These are phyloP conservation scores for Neoboletus subvelutipes DNA, from an alignment of 768 basidiomycete genomes.

Conservation along the genomic window DNA sequence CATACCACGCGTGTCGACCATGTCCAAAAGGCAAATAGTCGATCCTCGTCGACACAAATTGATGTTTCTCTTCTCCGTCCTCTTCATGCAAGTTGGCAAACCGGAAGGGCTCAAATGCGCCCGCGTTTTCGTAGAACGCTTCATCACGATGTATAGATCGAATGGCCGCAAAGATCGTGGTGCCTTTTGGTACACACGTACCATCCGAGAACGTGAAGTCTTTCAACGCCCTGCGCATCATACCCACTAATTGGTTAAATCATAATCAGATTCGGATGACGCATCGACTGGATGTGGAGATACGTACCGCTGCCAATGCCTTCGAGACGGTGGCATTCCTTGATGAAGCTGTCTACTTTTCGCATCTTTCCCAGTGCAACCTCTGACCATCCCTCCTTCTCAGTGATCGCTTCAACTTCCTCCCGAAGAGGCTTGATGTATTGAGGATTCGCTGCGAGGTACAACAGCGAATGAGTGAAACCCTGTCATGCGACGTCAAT, in stretches of 20 bases:
- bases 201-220: constrained; percentile 40
- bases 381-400: constrained; percentile 6
- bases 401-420: neutral
- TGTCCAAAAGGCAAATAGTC: constrained; percentile 34
- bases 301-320: constrained; percentile 23
- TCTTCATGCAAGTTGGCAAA: constrained; percentile 11
- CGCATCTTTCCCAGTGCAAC: constrained; percentile 29
- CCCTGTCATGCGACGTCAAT: constrained; percentile 17
- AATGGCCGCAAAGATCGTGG: constrained; percentile 20
- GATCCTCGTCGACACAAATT: constrained; percentile 33
- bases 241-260: constrained; percentile 29
- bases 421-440: constrained; percentile 36
- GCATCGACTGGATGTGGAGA: neutral
- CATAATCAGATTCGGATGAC: neutral
- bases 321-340: constrained; percentile 9
- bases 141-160: constrained; percentile 22
- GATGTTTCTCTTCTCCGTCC: constrained; percentile 37
- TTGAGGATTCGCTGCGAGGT: constrained; percentile 36
- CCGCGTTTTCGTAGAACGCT: too few species aligned
- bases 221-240: constrained; percentile 34
- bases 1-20: neutral
- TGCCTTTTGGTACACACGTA: constrained; percentile 37
- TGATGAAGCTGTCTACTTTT: constrained; percentile 41
- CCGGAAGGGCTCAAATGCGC: constrained; percentile 11
- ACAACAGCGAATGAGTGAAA: constrained; percentile 29